Base-by-base conservation (phyloP, 805 yeast genomes). In the Wickerhamiella brachini region DNA sequence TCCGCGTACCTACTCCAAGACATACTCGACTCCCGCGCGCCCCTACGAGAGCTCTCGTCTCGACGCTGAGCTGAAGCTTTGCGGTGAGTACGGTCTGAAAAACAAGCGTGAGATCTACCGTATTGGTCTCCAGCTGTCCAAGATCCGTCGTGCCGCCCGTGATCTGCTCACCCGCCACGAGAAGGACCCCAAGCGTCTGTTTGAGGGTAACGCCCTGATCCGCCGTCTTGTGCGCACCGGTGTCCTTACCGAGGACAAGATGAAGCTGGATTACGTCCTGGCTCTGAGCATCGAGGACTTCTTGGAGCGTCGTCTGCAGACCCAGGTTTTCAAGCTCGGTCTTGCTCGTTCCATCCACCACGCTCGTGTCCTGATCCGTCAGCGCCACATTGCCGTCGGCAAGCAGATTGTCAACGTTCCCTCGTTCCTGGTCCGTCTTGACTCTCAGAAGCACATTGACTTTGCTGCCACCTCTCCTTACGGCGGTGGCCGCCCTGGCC, bases 401-500 rank as follows among this genome's bases (percentile, higher is more conserved):
- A 93, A 94, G 85, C 98, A 93, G 80, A 81, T 88, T 67, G 98
- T 93, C 75, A 85, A 81, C 80, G 85, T 93, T 65, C 97, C 98
- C 76, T 90, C 97, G 63, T 93, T 93, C 90, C 85, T 89, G 83
- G 98, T 93, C 62, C 94, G 98, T 81, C 85, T 93, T 73, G 98
- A 93, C 80, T 89, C 98, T 64, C 98, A 93, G 79, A 93, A 93
- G 85, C 97, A 93, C 88, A 87, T 93, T 77, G 97, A 93, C 83
- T 93, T 90, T 69, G 95, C 98, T 68, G 84, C 93, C 73, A 87
- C 86, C 74, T 93, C 98, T 65, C 98, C 98, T 75, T 90, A 86
- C 89, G 98, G 98, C 76, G 98, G 98, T 79, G 98, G 96, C 68
- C 90, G 98, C 81, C 94, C 98, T 66, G 98, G 98, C 75, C 93